Conservation (phyloP, 192 early-diverging fungal genomes). For the Spinellus fusiger region DNA sequence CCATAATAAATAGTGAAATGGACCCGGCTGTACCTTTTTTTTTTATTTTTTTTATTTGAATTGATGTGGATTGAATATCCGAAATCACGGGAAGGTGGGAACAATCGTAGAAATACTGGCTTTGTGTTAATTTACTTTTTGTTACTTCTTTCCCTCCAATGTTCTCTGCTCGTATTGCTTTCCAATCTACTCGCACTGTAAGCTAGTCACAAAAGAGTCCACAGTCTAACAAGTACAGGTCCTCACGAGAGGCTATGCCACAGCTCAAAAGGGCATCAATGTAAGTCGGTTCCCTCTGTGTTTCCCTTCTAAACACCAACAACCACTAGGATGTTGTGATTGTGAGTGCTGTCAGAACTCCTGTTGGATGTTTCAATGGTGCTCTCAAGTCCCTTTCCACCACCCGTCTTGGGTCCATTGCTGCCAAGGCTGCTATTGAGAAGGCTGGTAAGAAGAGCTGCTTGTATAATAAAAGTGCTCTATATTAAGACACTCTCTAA, state of each 20-base stretch:
- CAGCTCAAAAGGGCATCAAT: constrained; percentile 13
- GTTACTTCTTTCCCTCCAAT: background rate
- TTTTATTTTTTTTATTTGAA: background rate
- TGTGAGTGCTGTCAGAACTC: constrained; percentile 78
- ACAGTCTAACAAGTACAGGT: constrained; percentile 1
- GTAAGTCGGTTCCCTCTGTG: constrained; percentile 10
- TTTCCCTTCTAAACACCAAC: too few relatives aligned
- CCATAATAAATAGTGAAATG: background rate
- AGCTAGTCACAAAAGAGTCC: background rate
- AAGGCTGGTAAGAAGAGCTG: constrained; percentile 55
- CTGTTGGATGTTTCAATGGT: constrained; percentile 89
- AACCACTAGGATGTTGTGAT: constrained; percentile 60
- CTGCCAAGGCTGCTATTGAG: constrained; percentile 79
- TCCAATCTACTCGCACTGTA: constrained; percentile 9
- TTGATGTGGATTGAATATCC: background rate
- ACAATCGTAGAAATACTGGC: background rate
- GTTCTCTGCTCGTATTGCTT: constrained; percentile 1
- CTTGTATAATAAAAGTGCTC: background rate
- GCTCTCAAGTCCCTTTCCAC: constrained; percentile 78
- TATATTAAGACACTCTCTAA: too few relatives aligned
- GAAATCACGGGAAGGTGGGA: background rate
- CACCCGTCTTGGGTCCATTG: constrained; percentile 78
- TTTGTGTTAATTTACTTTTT: background rate
- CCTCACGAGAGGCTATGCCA: constrained; percentile 18
- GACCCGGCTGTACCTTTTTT: background rate